Evolutionary conservation across 768 basidiomycete species (phyloP), one percentile per base, ranked within the genome.

Genomic region (Boletus rufocinnamomeus): DNA sequence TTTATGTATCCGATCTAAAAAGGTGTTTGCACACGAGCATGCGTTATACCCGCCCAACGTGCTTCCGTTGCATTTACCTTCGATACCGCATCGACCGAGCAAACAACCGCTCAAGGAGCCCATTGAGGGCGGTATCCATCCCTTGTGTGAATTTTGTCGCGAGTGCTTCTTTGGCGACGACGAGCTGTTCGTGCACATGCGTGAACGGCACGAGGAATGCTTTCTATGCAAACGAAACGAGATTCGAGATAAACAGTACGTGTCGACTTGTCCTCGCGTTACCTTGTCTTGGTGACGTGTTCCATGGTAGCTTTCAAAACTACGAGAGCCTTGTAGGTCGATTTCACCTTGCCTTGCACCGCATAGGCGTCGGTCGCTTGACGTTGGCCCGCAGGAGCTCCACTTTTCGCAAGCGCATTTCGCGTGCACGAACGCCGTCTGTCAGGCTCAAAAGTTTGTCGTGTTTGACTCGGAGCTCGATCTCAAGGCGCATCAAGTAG

Each of bases 11-110:
- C 81, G 86, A 51, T 82, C 81, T 72, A 95, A 98, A 76, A 97
- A 97, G 65, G 89, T 98, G 40, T 99, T 99, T 71, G 80, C 92
- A 2, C 95, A 99, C 73, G 96, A 99, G 72, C 96, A 98, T 68
- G 83, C 86, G 2, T 71, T 97, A 28, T 99, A 96, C 69, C 79
- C 86, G 2, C 79, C 82, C 7, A 75, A 81, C 71, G 60, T 86
- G 67, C 76, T 96, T 5, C 78, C 83, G 8, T 58, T 83, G 4
- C 95, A 98, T 71, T 77, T 96, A 6, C 95, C 95, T 0, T 90
- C 91, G 0, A 80, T 87, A 68, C 77, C 76, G 25, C 76, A 75
- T 52, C 70, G 75, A 35, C 66, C 70, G 46, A 71, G 75, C 58
- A 79, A 77, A 55, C 76, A 75, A 61, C 67, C 54, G 13, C 71